Evolutionary conservation across 1,139 yeast species (phyloP).

Genomic region (Pichia sp.): DNA sequence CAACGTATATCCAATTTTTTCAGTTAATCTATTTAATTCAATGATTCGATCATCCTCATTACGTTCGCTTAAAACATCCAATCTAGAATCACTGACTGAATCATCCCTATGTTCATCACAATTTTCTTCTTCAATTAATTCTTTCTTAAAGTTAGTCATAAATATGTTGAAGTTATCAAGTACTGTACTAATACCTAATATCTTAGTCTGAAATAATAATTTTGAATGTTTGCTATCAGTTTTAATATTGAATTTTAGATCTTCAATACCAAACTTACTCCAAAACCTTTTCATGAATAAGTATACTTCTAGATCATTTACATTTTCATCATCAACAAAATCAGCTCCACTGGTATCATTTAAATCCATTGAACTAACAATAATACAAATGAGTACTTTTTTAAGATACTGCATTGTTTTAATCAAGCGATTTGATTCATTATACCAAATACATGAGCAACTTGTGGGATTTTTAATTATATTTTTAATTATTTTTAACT

Average conservation of each 20-base stretch:
- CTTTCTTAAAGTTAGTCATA: constrained; percentile 8
- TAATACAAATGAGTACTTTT: constrained; percentile 6
- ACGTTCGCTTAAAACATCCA: constrained; percentile 16
- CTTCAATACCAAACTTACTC: constrained; percentile 8
- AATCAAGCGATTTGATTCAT: constrained; percentile 8
- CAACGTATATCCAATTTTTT: constrained; percentile 16
- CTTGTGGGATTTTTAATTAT: constrained; percentile 4
- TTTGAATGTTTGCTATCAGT: neutral
- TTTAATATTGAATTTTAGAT: neutral
- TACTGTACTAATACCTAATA: constrained; percentile 14
- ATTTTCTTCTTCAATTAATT: neutral
- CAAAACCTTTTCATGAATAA: constrained; percentile 9
- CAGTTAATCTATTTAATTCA: constrained; percentile 15
- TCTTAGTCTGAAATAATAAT: constrained; percentile 13
- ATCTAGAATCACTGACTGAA: neutral
- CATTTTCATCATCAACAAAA: neutral
- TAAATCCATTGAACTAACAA: constrained; percentile 10
- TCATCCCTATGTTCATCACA: neutral
- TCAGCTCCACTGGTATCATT: neutral
- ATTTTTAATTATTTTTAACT: constrained; percentile 7
- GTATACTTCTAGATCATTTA: neutral
- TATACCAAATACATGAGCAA: constrained; percentile 11
- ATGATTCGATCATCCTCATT: constrained; percentile 20
- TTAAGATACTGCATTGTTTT: constrained; percentile 5
- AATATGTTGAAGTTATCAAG: constrained; percentile 8